Evolutionary conservation across 2,329 filamentous ascomycete genomes (phyloP), one percentile per base, ranked within the genome.

Genomic region (Pestalotiopsis sp.): DNA sequence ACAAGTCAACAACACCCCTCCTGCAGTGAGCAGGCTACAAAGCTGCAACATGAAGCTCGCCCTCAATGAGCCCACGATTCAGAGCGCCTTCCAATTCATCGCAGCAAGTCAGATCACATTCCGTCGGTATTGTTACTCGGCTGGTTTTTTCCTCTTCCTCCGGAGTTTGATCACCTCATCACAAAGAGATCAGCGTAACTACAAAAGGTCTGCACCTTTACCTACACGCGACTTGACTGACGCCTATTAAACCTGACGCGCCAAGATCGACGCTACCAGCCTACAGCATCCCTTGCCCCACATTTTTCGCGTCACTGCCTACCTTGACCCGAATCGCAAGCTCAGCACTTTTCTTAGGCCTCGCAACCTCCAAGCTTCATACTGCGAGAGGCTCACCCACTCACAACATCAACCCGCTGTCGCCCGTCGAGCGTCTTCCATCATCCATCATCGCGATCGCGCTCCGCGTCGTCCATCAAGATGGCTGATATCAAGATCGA

Each of bases 401-500:
- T 27, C 17, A 17, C 56, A 59, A 60, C 65, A 67, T 59, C 52
- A 45, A 59, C 27, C 31, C 36, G 14, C 52, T 12, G 14, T 41
- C 49, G 17, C 65, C 65, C 52, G 36, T 59, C 65, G 27, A n/a
- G 7, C 52, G 36, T 60, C 65, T 49, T 23, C 65, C 52, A 66
- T 66, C 65, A 45, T 23, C 65, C 52, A 66, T 66, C 63, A 66
- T 56, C 41, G 63, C 63, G 63, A 25, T 36, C 39, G 25, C 59
- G 13, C n/a, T 5, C 41, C 65, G 65, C 65, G 65, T 67, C 56
- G n/a, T 36, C n/a, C 52, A 36, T 79, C 81, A 85, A 79, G 81
- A 90, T 90, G 89, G 87, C 86, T 78, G 93, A 97, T 83, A 97
- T 99, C 84, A 93, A 93, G 84, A 98, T 99, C 85, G 95, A 98